phyloP scores from a whole-genome alignment of 441 rosid genomes.

The Euphorbia schlechtendalii region DNA sequence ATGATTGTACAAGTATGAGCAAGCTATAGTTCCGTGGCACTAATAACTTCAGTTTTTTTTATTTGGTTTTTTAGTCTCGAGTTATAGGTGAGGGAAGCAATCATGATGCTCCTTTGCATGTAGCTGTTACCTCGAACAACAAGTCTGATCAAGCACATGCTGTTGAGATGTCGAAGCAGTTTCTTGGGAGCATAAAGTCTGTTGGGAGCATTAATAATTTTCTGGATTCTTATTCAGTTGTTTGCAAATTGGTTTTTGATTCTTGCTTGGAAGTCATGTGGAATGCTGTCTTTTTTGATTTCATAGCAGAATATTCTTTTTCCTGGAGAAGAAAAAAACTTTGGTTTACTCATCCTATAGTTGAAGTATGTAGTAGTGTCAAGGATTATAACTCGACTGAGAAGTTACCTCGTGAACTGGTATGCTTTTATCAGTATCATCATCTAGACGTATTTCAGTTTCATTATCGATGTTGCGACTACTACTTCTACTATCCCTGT shows the following conservation, averaged over 20 bases:
- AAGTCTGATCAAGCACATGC: conserved; percentile 20
- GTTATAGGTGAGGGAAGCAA: conserved; percentile 23
- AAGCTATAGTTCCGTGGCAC: background rate
- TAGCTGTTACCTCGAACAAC: conserved; percentile 24
- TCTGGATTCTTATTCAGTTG: conserved; percentile 46
- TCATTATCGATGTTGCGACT: background rate
- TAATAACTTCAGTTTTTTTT: background rate
- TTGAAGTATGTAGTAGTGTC: conserved; percentile 20
- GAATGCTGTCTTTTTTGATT: conserved; percentile 86
- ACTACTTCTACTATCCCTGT: background rate
- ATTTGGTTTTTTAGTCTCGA: conserved; percentile 46
- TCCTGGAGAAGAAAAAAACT: conserved; percentile 67
- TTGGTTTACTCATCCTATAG: conserved; percentile 50
- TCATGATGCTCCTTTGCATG: conserved; percentile 24
- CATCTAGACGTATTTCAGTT: background rate
- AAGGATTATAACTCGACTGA: conserved; percentile 18
- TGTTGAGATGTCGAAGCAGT: conserved; percentile 21
- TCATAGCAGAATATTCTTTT: conserved; percentile 41
- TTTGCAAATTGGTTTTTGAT: conserved; percentile 55
- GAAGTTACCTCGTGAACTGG: conserved; percentile 32
- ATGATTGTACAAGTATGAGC: conserved; percentile 1
- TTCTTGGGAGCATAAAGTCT: conserved; percentile 39
- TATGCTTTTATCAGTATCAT: conserved; percentile 28
- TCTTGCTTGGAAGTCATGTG: conserved; percentile 77
- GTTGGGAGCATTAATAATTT: conserved; percentile 75